A percentile compares a stretch with the other conserved stretches of the same genome.
Conservation (phyloP, 805 yeast species). For the Candida vartiovaarae region DNA sequence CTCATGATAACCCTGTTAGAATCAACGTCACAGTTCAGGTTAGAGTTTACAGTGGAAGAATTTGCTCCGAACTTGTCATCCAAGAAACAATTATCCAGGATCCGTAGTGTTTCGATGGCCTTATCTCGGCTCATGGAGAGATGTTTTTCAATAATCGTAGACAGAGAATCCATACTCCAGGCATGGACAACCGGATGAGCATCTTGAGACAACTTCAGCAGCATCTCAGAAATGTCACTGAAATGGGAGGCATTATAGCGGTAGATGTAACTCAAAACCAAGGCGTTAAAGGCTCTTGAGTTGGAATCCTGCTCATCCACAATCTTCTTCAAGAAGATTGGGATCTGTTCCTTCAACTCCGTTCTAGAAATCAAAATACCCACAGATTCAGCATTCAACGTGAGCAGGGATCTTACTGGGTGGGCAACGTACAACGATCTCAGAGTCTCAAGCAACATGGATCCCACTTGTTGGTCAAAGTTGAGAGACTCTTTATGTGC, state of each 20-base stretch:
- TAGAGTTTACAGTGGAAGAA: slow-evolving; percentile 36
- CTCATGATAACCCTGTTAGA: slow-evolving; percentile 38
- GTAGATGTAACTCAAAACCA: slow-evolving; percentile 42
- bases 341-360: slow-evolving; percentile 36
- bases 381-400: slow-evolving; percentile 46
- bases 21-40: slow-evolving; percentile 40
- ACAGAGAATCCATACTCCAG: slow-evolving; percentile 58
- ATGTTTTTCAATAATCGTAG: slow-evolving; percentile 49
- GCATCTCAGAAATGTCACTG: slow-evolving; percentile 44
- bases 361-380: slow-evolving; percentile 43
- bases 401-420: slow-evolving; percentile 29
- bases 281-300: slow-evolving; percentile 51
- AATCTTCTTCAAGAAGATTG: slow-evolving; percentile 55
- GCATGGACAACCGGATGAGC: slow-evolving; percentile 82
- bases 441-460: slow-evolving; percentile 43
- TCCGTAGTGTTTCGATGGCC: slow-evolving; percentile 36
- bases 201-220: slow-evolving; percentile 57
- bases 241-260: slow-evolving; percentile 35
- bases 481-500: slow-evolving; percentile 14
- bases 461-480: slow-evolving; percentile 33
- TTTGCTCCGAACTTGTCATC: slow-evolving; percentile 45
- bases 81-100: slow-evolving; percentile 32
- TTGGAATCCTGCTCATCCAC: slow-evolving; percentile 60
- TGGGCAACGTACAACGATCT: slow-evolving; percentile 22
- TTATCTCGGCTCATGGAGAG: slow-evolving; percentile 36